Base-by-base conservation (phyloP, 441 rosid genomes). In the Croton setiger region DNA sequence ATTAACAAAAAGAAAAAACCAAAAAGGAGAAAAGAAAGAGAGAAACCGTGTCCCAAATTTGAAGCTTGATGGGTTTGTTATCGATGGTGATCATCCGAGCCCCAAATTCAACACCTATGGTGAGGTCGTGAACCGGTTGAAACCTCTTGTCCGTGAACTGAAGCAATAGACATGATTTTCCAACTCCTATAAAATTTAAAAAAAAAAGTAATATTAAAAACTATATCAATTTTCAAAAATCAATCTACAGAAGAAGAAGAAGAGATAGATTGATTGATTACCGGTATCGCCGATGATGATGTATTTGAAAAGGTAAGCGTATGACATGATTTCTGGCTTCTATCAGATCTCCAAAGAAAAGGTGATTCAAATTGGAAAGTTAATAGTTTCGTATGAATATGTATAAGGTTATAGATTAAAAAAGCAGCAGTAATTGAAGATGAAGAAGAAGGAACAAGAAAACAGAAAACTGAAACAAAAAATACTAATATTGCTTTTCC, bases 1-100 rank as follows among this genome's bases (percentile, higher is more conserved):
- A n/a, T n/a, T n/a, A 55, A 5, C 51, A 60, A 54, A 10, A 43
- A 18, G 9, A 20, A 17, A 45, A 59, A 53, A 9, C 3, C 15
- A 21, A 54, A 43, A 51, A 41, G 62, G 37, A 57, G 57, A 36
- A 60, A 23, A 39, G 35, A 63, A 64, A 63, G 81, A 27, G 31
- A 27, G 74, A 70, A 23, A 93, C 99, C 81, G 98, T 94, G 77
- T 94, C 98, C 99, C 99, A 94, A 64, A 94, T 94, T 84, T 94
- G 98, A 68, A 94, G 96, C 81, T 94, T 92, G 72, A 93, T 90
- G 21, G 99, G 97, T 71, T 94, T 94, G 82, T 84, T 90, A 66
- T 92, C 99, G 36, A 92, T 90, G 63, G 97, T 94, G 84, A 94
- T 94, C 98, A 94, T 92, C 76, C 98, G 85, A 64, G 98, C 98